A percentile compares a stretch with the other conserved stretches of the same genome.
phyloP scores from a whole-genome alignment of 2,329 filamentous ascomycete species.

The Cercospora citrullina region DNA sequence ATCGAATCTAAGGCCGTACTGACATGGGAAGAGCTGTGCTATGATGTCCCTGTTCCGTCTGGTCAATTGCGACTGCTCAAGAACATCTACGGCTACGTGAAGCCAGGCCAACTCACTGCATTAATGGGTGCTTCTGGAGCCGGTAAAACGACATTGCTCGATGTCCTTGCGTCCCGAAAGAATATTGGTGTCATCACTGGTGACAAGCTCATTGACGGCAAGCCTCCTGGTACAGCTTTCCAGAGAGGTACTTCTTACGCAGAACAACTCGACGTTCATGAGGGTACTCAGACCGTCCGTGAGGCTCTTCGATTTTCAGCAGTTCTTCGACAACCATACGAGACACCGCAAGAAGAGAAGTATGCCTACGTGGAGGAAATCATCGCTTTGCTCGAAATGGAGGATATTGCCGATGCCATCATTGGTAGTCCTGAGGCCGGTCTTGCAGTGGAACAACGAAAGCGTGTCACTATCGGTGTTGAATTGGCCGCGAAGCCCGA shows the following conservation, averaged over 20 bases:
- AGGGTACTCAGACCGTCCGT: conserved; percentile 62
- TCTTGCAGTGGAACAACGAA: conserved; percentile 66
- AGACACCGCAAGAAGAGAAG: conserved; percentile 60
- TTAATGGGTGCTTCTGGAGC: conserved; percentile 62
- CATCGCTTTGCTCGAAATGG: conserved; percentile 64
- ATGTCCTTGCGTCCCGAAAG: conserved; percentile 68
- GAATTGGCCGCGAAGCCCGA: conserved; percentile 66
- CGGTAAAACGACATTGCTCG: conserved; percentile 81
- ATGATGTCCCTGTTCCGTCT: conserved; percentile 52
- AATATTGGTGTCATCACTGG: conserved; percentile 65
- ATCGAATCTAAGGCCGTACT: conserved; percentile 58
- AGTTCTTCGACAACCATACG: conserved; percentile 61
- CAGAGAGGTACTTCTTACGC: conserved; percentile 65
- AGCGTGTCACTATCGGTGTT: conserved; percentile 65
- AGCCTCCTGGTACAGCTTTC: conserved; percentile 56
- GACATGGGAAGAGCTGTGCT: conserved; percentile 55
- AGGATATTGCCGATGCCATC: conserved; percentile 65
- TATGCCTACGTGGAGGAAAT: conserved; percentile 67
- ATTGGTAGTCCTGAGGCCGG: conserved; percentile 62
- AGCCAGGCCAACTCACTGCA: conserved; percentile 52
- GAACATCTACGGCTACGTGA: conserved; percentile 52
- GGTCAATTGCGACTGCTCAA: conserved; percentile 49
- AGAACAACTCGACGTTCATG: conserved; percentile 66
- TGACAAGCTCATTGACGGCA: conserved; percentile 63
- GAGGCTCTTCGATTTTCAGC: conserved; percentile 68